phyloP scores from a whole-genome alignment of 306 rosid species.

The Lathyrus sativus region DNA sequence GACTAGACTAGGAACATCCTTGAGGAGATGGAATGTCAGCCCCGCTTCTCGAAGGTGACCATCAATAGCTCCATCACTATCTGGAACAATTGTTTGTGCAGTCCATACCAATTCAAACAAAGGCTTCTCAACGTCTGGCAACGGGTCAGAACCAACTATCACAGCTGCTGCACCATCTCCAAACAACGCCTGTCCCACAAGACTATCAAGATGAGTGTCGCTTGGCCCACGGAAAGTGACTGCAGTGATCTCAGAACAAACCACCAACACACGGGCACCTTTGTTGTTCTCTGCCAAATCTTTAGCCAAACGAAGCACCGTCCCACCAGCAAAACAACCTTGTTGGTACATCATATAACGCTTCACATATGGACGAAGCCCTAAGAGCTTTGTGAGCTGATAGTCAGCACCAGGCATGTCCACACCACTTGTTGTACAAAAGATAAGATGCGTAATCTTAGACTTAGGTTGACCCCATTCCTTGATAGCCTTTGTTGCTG shows the following conservation, averaged over 20 bases:
- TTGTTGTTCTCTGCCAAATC: constrained; percentile 39
- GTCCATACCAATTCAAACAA: constrained; percentile 10
- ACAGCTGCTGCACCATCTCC: constrained; percentile 5
- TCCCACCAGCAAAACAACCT: constrained; percentile 19
- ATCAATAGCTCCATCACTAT: constrained; percentile 9
- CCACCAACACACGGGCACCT: constrained; percentile 38
- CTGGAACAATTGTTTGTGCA: neutral
- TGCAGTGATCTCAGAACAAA: constrained; percentile 10
- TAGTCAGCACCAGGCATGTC: constrained; percentile 45
- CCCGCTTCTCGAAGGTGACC: constrained; percentile 7
- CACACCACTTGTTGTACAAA: constrained; percentile 40
- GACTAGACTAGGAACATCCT: constrained; percentile 13
- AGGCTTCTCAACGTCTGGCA: neutral
- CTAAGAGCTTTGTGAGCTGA: constrained; percentile 41
- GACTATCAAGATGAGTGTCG: constrained; percentile 6
- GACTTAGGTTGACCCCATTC: constrained; percentile 22
- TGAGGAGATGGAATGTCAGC: constrained; percentile 18
- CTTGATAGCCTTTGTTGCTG: constrained; percentile 40
- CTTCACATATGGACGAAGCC: constrained; percentile 34
- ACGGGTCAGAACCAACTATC: constrained; percentile 7
- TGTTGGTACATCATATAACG: constrained; percentile 48
- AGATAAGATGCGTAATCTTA: constrained; percentile 37
- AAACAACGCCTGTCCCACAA: constrained; percentile 4
- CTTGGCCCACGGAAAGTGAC: neutral
- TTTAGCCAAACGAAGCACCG: constrained; percentile 40